Evolutionary conservation across 2,329 filamentous ascomycete species (phyloP).

Genomic region (Hymenoscyphus fraxineus): DNA sequence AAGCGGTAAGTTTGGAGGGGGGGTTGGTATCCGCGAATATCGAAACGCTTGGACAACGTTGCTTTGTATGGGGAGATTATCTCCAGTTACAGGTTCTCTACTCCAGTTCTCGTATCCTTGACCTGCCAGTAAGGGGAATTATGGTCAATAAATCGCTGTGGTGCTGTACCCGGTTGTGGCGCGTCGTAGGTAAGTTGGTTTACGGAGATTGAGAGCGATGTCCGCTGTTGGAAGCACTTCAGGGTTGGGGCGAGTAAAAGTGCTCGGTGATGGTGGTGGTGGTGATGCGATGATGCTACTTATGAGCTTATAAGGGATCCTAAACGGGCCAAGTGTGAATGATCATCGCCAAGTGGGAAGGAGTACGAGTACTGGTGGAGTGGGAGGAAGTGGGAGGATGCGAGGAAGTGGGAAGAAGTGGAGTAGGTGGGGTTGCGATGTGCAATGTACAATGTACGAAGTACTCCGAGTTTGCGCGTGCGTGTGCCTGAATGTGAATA

Average conservation of each 20-base stretch:
- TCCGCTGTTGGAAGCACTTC: conserved; percentile 21
- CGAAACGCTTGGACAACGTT: background rate
- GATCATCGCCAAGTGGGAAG: conserved; percentile 3
- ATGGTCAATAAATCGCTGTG: background rate
- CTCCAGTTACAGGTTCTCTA: background rate
- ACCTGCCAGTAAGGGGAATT: background rate
- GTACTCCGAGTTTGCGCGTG: too few species aligned
- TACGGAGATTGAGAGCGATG: background rate
- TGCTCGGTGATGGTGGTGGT: background rate
- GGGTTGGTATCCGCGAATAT: background rate
- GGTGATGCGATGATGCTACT: background rate
- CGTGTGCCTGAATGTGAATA: too few species aligned
- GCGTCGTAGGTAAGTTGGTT: background rate
- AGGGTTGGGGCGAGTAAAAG: conserved; percentile 27
- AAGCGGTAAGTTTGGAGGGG: conserved; percentile 9
- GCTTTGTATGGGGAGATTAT: background rate
- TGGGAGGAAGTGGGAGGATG: background rate
- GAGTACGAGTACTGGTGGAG: background rate
- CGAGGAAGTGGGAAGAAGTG: background rate
- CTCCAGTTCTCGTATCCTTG: background rate
- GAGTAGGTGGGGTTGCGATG: background rate
- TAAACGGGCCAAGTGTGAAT: conserved; percentile 1
- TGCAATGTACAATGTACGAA: too few species aligned
- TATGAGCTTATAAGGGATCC: background rate
- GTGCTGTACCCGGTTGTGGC: conserved; percentile 4